Evolutionary conservation across 768 basidiomycete genomes (phyloP).

Genomic region (Termitomyces bulborhizus): DNA sequence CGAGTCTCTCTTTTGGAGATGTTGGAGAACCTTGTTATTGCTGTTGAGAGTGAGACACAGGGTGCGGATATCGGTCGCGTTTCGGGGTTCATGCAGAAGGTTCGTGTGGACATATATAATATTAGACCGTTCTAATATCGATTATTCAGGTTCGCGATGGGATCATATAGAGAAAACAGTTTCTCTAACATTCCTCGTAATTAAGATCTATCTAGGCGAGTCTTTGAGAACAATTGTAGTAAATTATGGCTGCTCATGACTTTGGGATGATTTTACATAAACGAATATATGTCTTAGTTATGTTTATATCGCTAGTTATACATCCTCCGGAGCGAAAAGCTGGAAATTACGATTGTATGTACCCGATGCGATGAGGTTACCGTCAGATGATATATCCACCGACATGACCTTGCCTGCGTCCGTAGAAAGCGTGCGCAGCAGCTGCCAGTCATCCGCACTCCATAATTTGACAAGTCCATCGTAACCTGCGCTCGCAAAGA

Average conservation of each 20-base stretch:
- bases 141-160: constrained; percentile 50
- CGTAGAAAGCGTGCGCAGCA: constrained; percentile 81
- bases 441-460: constrained; percentile 98
- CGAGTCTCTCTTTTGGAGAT: constrained; percentile 37
- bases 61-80: constrained; percentile 80
- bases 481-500: constrained; percentile 91
- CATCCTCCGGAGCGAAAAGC: constrained; percentile 77
- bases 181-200: not conserved
- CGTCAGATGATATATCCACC: constrained; percentile 84
- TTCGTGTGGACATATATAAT: constrained; percentile 15
- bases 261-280: too few relatives aligned
- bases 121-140: not conserved
- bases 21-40: constrained; percentile 78
- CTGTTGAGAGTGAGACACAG: constrained; percentile 83
- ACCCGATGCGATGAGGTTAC: constrained; percentile 78
- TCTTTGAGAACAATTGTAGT: too few relatives aligned
- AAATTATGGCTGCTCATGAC: too few relatives aligned
- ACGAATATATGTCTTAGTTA: constrained; percentile 1
- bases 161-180: constrained; percentile 33
- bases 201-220: not conserved
- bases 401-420: constrained; percentile 99
- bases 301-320: constrained; percentile 21
- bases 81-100: constrained; percentile 90
- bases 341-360: constrained; percentile 96
- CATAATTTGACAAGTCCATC: constrained; percentile 94